A percentile compares a stretch with the other conserved stretches of the same genome.
phyloP scores from a whole-genome alignment of 2,329 filamentous ascomycete species.

The Ustulina deusta region DNA sequence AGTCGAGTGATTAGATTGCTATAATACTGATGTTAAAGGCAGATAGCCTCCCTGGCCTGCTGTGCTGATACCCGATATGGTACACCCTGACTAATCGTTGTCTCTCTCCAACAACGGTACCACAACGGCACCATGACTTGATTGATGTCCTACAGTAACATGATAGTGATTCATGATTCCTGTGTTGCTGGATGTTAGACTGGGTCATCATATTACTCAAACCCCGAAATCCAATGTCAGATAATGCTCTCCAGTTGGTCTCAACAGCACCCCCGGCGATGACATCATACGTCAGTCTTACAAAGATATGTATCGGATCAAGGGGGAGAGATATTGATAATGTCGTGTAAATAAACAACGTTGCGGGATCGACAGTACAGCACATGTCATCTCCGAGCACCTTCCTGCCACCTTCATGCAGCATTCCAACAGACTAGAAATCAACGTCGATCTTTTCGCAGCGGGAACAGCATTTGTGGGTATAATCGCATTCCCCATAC shows the following conservation, averaged over 20 bases:
- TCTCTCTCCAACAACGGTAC: neutral
- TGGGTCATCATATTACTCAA: neutral
- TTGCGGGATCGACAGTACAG: constrained; percentile 28
- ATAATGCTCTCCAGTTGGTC: neutral
- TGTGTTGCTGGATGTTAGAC: neutral
- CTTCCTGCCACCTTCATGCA: neutral
- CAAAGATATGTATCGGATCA: neutral
- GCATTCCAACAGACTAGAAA: constrained; percentile 15
- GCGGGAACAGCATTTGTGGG: constrained; percentile 11
- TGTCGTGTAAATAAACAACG: neutral
- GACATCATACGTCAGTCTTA: constrained; percentile 31
- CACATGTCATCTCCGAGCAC: constrained; percentile 14
- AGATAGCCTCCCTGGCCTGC: neutral
- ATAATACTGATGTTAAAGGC: neutral
- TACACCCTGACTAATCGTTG: neutral
- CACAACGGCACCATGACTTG: neutral
- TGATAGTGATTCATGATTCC: neutral
- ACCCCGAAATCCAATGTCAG: too few relatives aligned
- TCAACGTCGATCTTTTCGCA: constrained; percentile 27
- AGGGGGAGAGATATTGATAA: neutral
- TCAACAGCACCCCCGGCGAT: constrained; percentile 11
- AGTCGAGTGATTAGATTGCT: neutral
- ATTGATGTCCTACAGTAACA: neutral
- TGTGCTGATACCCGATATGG: neutral
- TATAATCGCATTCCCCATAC: constrained; percentile 14